Conservation (phyloP, 2,329 filamentous ascomycete species). For the Penicillium sp. region DNA sequence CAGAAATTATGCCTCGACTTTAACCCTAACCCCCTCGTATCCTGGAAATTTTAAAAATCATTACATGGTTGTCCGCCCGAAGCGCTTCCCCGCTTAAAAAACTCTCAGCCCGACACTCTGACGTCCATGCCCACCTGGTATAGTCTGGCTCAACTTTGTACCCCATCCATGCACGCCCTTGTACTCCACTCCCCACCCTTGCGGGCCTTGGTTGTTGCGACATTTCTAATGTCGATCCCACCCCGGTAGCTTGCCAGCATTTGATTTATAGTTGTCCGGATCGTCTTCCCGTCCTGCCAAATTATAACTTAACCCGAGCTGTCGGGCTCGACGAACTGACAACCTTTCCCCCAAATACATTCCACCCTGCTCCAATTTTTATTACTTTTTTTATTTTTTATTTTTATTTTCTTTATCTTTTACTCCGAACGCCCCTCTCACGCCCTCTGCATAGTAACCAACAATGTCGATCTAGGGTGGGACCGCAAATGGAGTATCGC, state of each 20-base stretch:
- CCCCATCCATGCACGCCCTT: conserved; percentile 14
- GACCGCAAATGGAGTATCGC: conserved; percentile 11
- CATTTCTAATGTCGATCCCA: conserved; percentile 21
- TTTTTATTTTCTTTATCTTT: not conserved
- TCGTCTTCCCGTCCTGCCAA: conserved; percentile 32
- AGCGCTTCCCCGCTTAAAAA: conserved; percentile 10
- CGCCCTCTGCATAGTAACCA: not conserved
- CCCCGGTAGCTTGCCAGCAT: conserved; percentile 10
- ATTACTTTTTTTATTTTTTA: not conserved
- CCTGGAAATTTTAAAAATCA: not conserved
- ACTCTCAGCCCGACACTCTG: conserved; percentile 8
- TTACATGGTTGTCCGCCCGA: conserved; percentile 9
- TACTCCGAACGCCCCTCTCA: not conserved
- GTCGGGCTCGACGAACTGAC: conserved; percentile 28
- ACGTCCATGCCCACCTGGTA: conserved; percentile 12
- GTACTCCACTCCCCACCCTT: conserved; percentile 17
- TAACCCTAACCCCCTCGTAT: not conserved
- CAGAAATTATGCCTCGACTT: too few species aligned
- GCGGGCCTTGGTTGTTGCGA: conserved; percentile 13
- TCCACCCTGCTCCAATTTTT: not conserved
- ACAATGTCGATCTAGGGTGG: conserved; percentile 8
- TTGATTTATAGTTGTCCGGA: conserved; percentile 30
- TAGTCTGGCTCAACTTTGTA: conserved; percentile 21
- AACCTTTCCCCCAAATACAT: not conserved
- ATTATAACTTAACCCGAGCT: conserved; percentile 40